phyloP scores from a whole-genome alignment of 73 alveolate species.

The Durusdinium trenchii region DNA sequence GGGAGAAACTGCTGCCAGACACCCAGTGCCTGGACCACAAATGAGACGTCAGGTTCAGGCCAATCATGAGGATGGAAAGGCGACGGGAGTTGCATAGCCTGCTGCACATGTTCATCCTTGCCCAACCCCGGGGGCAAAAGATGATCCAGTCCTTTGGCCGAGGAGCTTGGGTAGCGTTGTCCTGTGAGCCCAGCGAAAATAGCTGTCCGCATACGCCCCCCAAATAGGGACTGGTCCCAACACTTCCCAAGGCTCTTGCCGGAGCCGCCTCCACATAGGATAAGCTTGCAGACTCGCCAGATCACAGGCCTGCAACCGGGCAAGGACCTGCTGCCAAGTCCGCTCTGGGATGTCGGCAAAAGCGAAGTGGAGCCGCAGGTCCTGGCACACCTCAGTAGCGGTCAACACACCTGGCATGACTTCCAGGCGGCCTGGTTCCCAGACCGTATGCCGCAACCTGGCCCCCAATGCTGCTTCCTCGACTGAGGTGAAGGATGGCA shows the following conservation, averaged over 20 bases:
- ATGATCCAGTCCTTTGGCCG: not conserved
- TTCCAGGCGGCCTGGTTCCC: not conserved
- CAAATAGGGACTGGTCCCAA: not conserved
- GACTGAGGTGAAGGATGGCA: not conserved
- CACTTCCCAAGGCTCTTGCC: too few relatives aligned
- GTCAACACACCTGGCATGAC: not conserved
- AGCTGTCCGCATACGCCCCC: not conserved
- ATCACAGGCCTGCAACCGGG: not conserved
- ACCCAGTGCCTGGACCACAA: not conserved
- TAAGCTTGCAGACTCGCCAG: not conserved
- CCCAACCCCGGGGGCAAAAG: conserved; percentile 24
- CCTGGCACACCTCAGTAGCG: not conserved
- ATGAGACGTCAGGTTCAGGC: not conserved
- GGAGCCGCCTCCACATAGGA: not conserved
- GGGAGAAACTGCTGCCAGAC: not conserved
- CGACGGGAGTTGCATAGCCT: not conserved
- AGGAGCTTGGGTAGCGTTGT: not conserved
- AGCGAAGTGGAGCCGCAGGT: not conserved
- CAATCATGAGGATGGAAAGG: not conserved
- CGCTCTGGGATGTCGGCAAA: not conserved
- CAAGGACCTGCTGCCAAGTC: not conserved
- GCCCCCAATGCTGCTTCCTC: not conserved
- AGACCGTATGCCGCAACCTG: not conserved
- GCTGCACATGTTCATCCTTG: not conserved
- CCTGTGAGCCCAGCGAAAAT: not conserved